These are phyloP conservation scores for Zopfia rhizophila DNA, from an alignment of 2,329 filamentous ascomycete species.

Conservation along the genomic window DNA sequence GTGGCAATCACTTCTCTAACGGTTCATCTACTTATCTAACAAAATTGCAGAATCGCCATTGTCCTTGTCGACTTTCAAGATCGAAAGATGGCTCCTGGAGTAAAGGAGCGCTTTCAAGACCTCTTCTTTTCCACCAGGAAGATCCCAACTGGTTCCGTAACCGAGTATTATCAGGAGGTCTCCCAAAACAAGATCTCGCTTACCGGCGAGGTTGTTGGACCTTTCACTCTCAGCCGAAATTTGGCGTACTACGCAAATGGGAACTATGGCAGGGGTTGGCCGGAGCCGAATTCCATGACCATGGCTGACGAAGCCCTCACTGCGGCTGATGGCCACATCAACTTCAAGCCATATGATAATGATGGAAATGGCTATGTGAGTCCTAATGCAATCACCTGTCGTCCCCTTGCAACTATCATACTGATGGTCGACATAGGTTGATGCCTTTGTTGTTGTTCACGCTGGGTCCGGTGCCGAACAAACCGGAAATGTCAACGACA, in stretches of 20 bases:
- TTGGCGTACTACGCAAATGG: constrained; percentile 34
- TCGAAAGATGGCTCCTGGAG: constrained; percentile 24
- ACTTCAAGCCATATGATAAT: constrained; percentile 33
- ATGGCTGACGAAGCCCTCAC: constrained; percentile 33
- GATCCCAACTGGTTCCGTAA: constrained; percentile 33
- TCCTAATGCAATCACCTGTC: background rate
- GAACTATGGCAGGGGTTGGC: constrained; percentile 19
- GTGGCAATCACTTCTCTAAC: background rate
- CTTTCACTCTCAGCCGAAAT: constrained; percentile 28
- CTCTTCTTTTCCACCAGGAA: constrained; percentile 36
- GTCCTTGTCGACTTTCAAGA: constrained; percentile 36
- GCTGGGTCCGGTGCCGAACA: constrained; percentile 32
- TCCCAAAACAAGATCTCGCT: constrained; percentile 30
- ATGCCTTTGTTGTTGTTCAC: constrained; percentile 39
- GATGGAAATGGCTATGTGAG: constrained; percentile 33
- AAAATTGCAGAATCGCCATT: constrained; percentile 22
- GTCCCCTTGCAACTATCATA: constrained; percentile 1
- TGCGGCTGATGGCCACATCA: constrained; percentile 15
- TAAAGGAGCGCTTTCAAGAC: constrained; percentile 29
- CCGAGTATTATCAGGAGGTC: constrained; percentile 35
- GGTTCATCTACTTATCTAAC: constrained; percentile 6
- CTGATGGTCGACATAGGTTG: constrained; percentile 23
- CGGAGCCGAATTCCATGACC: constrained; percentile 29
- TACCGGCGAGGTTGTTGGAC: constrained; percentile 34
- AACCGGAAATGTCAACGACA: constrained; percentile 24